Evolutionary conservation across 1,284 basidiomycete species (phyloP), one percentile per base, ranked within the genome.

Genomic region (Pterulicium gracile): DNA sequence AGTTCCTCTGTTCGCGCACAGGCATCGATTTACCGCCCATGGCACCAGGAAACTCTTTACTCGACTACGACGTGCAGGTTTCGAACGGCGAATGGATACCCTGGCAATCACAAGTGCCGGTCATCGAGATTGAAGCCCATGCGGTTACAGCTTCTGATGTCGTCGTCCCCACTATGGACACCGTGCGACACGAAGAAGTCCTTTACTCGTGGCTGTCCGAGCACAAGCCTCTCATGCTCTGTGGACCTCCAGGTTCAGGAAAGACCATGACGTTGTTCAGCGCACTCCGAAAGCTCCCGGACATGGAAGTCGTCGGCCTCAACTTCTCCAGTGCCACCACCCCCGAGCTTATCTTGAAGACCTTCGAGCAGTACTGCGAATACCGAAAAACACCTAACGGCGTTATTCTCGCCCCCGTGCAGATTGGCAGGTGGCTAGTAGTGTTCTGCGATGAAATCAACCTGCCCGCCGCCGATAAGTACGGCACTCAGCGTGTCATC

Each of bases 201-300:
- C 69, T 99, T 1, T 98, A 98, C 64, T 96, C 93, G 0, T 98
- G 95, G 94, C 72, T 99, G 2, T 94, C 93, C 0, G 97, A 98
- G 62, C 95, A 98, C 69, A 98, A 98, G 62, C 97, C 96, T 3
- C 75, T 99, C 47, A 90, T 99, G 81, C 77, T 99, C 18, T 99
- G 96, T 61, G 96, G 96, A 42, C 96, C 96, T 57, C 96, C 96
- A 4, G 96, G 96, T 58, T 98, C 95, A 19, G 96, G 96, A 34
- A 99, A 99, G 72, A 99, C 96, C 3, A 99, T 99, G 96, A 98
- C 97, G 0, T 71, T 99, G n/a, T 98, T 98, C 70, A 96, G 92
- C 54, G 96, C 97, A 3, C 77, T 99, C 24, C 84, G 96, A 48
- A 98, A 98, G 64, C 75, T 98, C 40, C 93, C 94, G 2, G 93